phyloP scores from a whole-genome alignment of 371 early-diverging fungal genomes.

The Mucor racemosus region DNA sequence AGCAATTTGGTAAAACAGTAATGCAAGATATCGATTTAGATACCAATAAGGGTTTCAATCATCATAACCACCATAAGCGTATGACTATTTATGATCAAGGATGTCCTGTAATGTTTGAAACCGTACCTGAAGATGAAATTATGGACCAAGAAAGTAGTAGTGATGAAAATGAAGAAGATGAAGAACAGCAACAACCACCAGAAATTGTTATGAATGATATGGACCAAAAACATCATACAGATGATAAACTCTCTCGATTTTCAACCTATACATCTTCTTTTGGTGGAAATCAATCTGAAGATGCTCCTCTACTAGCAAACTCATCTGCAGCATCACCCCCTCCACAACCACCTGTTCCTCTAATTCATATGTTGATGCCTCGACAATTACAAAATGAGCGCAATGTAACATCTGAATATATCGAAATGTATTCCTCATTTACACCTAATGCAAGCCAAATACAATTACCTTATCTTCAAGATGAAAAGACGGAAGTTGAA shows the following conservation, averaged over 20 bases:
- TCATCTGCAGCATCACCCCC: background rate
- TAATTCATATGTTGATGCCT: slow-evolving; percentile 4
- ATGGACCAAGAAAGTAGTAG: background rate
- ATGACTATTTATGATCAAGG: slow-evolving; percentile 7
- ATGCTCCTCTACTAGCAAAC: background rate
- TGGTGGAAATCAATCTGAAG: background rate
- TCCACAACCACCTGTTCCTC: slow-evolving; percentile 6
- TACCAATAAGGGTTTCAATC: slow-evolving; percentile 9
- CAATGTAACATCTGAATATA: slow-evolving; percentile 30
- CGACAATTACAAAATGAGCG: slow-evolving; percentile 11
- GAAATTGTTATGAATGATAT: background rate
- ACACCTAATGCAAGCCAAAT: slow-evolving; percentile 22
- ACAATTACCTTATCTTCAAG: background rate
- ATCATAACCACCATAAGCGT: background rate
- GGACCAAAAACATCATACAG: background rate
- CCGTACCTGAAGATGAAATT: slow-evolving; percentile 7
- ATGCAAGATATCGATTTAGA: slow-evolving; percentile 25
- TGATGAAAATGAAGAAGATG: background rate
- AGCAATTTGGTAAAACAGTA: slow-evolving; percentile 12
- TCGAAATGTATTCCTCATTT: slow-evolving; percentile 31
- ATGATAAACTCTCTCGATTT: background rate
- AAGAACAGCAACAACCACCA: background rate
- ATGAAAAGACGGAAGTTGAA: slow-evolving; percentile 2
- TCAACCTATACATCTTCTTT: background rate
- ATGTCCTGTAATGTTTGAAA: slow-evolving; percentile 9